phyloP scores from a whole-genome alignment of 805 yeast species.

The Ogataea polymorpha region DNA sequence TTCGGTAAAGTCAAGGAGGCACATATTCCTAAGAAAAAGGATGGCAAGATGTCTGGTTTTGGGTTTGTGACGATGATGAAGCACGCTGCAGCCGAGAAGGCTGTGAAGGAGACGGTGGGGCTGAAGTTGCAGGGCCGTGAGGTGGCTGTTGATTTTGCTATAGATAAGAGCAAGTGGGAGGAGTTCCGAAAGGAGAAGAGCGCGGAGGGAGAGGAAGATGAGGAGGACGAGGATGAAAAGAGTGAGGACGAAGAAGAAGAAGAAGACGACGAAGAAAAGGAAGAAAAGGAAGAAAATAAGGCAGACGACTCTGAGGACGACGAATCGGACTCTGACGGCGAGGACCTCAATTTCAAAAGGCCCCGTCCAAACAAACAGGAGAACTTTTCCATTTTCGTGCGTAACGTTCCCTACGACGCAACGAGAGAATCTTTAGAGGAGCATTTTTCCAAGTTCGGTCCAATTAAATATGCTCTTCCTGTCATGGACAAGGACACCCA shows the following conservation, averaged over 20 bases:
- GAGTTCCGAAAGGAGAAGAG: conserved; percentile 44
- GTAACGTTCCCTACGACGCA: conserved; percentile 94
- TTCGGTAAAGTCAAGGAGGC: conserved; percentile 89
- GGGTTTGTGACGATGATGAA: conserved; percentile 91
- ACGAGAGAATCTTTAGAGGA: conserved; percentile 72
- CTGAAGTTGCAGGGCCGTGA: conserved; percentile 83
- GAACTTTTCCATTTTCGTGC: conserved; percentile 71
- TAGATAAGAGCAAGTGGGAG: conserved; percentile 85
- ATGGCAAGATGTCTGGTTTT: conserved; percentile 91
- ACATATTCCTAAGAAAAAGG: conserved; percentile 80
- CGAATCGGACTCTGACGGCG: conserved; percentile 28
- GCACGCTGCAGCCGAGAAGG: conserved; percentile 70
- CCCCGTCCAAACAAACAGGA: conserved; percentile 57
- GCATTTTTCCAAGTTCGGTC: conserved; percentile 82
- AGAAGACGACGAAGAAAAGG: conserved; percentile 31
- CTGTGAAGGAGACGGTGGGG: conserved; percentile 71
- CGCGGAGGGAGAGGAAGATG: conserved; percentile 39
- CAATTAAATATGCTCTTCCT: conserved; percentile 88
- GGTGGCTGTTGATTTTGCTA: conserved; percentile 92
- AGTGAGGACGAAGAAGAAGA: conserved; percentile 34
- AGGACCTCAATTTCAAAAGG: conserved; percentile 20
- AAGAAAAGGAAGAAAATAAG: conserved; percentile 10
- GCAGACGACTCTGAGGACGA: conserved; percentile 23
- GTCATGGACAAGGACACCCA: conserved; percentile 85
- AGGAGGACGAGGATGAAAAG: conserved; percentile 36